Evolutionary conservation across 305 asterid species (phyloP).

Genomic region (Fraxinus platypoda): DNA sequence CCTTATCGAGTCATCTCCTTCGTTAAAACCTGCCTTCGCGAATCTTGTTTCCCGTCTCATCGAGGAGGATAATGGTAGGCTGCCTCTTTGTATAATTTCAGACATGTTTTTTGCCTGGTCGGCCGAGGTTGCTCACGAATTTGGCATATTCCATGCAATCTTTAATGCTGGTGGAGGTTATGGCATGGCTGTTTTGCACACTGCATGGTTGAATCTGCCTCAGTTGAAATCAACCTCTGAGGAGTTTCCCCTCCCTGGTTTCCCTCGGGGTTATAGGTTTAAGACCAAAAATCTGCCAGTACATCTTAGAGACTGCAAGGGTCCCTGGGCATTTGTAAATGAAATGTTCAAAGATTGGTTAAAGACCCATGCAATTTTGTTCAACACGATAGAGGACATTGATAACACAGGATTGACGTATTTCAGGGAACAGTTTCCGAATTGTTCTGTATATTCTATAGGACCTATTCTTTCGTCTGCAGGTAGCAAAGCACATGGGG

Average conservation of each 20-base stretch:
- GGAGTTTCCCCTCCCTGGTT: constrained; percentile 15
- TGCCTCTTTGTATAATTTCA: constrained; percentile 27
- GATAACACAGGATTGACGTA: constrained; percentile 12
- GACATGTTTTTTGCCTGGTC: constrained; percentile 40
- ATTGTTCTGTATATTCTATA: constrained; percentile 23
- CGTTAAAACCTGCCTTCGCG: constrained; percentile 33
- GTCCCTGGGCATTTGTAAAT: background rate
- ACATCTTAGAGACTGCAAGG: background rate
- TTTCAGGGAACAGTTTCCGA: constrained; percentile 11
- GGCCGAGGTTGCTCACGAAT: constrained; percentile 30
- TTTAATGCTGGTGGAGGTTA: constrained; percentile 32
- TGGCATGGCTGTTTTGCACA: constrained; percentile 29
- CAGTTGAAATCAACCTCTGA: constrained; percentile 10
- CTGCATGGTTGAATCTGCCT: constrained; percentile 28
- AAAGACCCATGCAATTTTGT: constrained; percentile 21
- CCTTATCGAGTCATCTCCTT: constrained; percentile 23
- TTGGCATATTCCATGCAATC: constrained; percentile 29
- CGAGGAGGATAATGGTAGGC: background rate
- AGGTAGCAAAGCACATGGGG: constrained; percentile 16
- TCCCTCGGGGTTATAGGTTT: constrained; percentile 3
- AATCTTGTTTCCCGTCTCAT: constrained; percentile 18
- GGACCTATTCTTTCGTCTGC: constrained; percentile 25
- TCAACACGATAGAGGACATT: constrained; percentile 24
- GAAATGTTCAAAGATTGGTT: constrained; percentile 12
- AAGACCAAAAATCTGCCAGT: background rate